Evolutionary conservation across 768 basidiomycete genomes (phyloP), one percentile per base, ranked within the genome.

Genomic region (Lactifluus subvellereus): DNA sequence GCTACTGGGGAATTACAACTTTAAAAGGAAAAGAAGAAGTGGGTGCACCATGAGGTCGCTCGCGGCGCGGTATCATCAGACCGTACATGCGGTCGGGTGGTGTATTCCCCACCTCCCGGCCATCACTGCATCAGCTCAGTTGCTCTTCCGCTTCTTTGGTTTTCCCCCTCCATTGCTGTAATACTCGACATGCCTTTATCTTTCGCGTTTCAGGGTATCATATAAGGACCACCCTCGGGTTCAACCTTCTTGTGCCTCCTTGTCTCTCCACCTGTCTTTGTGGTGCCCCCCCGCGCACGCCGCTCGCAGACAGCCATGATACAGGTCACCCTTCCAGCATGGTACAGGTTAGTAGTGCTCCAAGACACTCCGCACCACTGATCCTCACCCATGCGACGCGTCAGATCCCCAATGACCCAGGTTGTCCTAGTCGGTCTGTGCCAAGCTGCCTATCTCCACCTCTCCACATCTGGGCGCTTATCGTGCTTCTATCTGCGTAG

Each of bases 371-470:
- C 16, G 14, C 14, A 0, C 30, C 20, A 0, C 48, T 43, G 13
- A 30, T 54, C 14, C 42, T 50, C 5, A 38, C 20, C 47, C 2
- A 40, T 27, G 27, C 50, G 11, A 2, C 45, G 0, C n/a, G 6
- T 22, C 43, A 66, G 66, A 49, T 14, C 66, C 35, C 66, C 66
- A 40, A 67, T 66, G 64, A 16, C 64, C 8, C 66, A 67, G 64
- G 48, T 67, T 14, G 64, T 65, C 54, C 49, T 67, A 6, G 66
- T 67, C 52, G 66, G 66, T 65, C 18, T 6, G 64, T 51, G 35
- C 20, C 38, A 9, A 7, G 30, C 38, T 27, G 2, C 38, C 13
- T n/a, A 7, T 49, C 45, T n/a, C 6, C 35, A 2, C 2, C 6
- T 55, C 38, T 6, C 7, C 14, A 14, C 8, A 18, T 20, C 0